Conservation (phyloP, 176 grass and related monocot genomes). For the Hyparrhenia diplandra region DNA sequence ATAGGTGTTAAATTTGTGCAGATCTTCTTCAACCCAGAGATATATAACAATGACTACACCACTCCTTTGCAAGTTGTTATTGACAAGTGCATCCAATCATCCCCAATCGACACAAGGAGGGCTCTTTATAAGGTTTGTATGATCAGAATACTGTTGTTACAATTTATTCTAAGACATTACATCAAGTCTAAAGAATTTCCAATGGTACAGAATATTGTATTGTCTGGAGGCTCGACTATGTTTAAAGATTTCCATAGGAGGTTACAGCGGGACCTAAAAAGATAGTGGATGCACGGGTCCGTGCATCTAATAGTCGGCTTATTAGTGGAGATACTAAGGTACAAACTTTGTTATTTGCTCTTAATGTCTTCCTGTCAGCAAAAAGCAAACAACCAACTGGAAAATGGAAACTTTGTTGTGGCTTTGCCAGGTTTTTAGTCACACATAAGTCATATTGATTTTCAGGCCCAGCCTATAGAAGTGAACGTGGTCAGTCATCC, state of each 20-base stretch:
- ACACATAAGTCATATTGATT: background rate
- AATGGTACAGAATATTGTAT: conserved; percentile 84
- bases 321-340: conserved; percentile 72
- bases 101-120: conserved; percentile 95
- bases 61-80: conserved; percentile 76
- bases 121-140: conserved; percentile 84
- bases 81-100: conserved; percentile 96
- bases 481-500: conserved; percentile 94
- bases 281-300: conserved; percentile 85
- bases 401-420: background rate
- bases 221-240: conserved; percentile 97
- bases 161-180: background rate
- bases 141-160: conserved; percentile 14
- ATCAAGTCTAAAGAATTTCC: background rate
- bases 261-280: conserved; percentile 92
- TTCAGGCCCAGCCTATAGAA: conserved; percentile 90
- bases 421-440: background rate
- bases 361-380: background rate
- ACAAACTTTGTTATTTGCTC: conserved; percentile 19
- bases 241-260: conserved; percentile 99
- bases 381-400: background rate
- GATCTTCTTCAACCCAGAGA: conserved; percentile 99
- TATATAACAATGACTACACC: conserved; percentile 75
- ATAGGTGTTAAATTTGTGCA: conserved; percentile 20
- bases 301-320: conserved; percentile 51